phyloP scores from a whole-genome alignment of 106 monocot genomes.

The Dendrobium catenatum region DNA sequence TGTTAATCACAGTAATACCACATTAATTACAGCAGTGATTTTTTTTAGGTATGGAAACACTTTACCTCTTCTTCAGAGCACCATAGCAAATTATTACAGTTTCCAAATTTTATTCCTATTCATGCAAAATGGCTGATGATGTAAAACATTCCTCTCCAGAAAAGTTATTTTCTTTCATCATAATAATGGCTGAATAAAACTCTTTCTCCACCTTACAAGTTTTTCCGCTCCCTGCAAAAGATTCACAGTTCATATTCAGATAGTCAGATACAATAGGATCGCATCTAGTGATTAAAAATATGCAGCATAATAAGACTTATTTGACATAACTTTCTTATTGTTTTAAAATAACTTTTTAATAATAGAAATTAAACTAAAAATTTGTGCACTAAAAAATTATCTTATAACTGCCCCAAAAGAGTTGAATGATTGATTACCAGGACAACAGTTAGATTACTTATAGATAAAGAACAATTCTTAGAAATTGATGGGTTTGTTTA shows the following conservation, averaged over 20 bases:
- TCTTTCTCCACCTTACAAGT: constrained; percentile 16
- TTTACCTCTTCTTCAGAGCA: no score
- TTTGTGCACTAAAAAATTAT: no score
- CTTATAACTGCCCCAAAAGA: no score
- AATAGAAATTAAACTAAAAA: no score
- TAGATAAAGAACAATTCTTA: background rate
- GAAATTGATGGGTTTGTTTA: background rate
- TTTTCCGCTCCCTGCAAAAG: constrained; percentile 14
- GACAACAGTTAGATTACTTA: background rate
- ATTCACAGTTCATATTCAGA: background rate
- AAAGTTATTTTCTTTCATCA: background rate
- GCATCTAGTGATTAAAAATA: background rate
- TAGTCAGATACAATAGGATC: background rate
- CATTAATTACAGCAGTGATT: no score
- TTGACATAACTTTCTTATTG: no score
- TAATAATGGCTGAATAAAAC: constrained; percentile 1
- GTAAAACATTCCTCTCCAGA: background rate
- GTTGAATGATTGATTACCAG: background rate
- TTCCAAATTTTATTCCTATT: no score
- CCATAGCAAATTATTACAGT: no score
- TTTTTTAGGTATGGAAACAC: no score
- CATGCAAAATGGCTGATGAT: background rate
- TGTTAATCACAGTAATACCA: no score
- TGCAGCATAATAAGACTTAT: background rate
- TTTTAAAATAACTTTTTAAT: no score